These are phyloP conservation scores for Colletotrichum magnum DNA, from an alignment of 2,329 filamentous ascomycete genomes.

Conservation along the genomic window DNA sequence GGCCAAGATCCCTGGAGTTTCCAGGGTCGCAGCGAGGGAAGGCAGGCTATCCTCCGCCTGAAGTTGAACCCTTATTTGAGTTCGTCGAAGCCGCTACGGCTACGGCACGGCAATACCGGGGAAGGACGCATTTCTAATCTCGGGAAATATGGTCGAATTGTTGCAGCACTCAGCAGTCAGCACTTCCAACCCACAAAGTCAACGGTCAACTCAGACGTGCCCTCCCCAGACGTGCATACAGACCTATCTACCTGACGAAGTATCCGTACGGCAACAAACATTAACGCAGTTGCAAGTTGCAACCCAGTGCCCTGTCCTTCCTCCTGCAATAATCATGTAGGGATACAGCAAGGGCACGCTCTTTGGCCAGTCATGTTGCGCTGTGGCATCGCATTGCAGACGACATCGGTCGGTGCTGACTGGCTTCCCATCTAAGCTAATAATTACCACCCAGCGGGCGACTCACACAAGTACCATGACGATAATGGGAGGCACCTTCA, in stretches of 20 bases:
- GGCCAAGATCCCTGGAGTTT: no score
- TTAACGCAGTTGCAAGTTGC: background rate
- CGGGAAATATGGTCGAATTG: no score
- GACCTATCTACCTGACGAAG: no score
- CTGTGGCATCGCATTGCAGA: background rate
- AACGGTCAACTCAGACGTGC: no score
- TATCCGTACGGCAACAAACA: no score
- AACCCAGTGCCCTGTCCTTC: background rate
- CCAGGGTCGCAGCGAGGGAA: no score
- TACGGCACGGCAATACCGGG: background rate
- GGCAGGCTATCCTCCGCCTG: background rate
- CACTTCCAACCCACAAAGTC: no score
- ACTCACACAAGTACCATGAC: no score
- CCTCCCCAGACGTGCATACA: no score
- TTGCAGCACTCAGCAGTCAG: no score
- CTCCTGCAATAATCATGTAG: slow-evolving; percentile 2
- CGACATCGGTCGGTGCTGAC: slow-evolving; percentile 21
- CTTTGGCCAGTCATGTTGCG: background rate
- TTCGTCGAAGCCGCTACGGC: background rate
- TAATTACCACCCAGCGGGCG: background rate
- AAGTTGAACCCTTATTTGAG: slow-evolving; percentile 17
- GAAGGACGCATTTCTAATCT: no score
- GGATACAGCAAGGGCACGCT: background rate
- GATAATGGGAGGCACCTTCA: no score
- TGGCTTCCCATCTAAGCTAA: background rate